Evolutionary conservation across 2,329 filamentous ascomycete species (phyloP).

Genomic region (Aspergillus pseudoterreus): DNA sequence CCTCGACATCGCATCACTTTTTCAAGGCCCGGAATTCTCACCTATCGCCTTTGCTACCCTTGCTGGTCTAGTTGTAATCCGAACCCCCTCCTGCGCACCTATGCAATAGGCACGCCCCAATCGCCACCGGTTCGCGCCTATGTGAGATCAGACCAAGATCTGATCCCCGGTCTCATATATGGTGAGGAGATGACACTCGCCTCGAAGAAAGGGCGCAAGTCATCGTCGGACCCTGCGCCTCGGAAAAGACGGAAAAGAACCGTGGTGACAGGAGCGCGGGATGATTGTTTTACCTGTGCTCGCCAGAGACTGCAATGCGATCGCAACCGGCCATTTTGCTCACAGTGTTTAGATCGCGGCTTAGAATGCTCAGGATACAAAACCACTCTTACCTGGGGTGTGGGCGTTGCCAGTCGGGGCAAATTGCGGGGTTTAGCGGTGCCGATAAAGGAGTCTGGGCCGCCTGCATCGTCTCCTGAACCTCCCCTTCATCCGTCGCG

Average conservation of each 20-base stretch:
- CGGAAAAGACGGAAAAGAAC: conserved; percentile 79
- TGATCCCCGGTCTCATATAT: too few species aligned
- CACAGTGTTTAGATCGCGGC: conserved; percentile 85
- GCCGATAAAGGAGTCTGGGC: conserved; percentile 51
- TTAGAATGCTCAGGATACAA: conserved; percentile 96
- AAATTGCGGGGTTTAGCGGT: conserved; percentile 88
- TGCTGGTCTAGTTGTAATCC: too few species aligned
- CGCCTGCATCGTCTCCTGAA: conserved; percentile 23
- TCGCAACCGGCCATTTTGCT: conserved; percentile 87
- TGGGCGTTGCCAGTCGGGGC: conserved; percentile 90
- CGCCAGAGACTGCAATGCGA: conserved; percentile 84
- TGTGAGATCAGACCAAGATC: too few species aligned
- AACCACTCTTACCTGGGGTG: conserved; percentile 93
- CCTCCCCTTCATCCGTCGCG: conserved; percentile 3
- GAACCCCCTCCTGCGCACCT: too few species aligned
- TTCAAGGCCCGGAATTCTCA: too few species aligned
- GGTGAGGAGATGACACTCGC: conserved; percentile 4
- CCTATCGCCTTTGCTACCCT: too few species aligned
- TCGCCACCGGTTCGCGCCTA: too few species aligned
- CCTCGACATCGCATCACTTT: too few species aligned
- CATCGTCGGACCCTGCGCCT: conserved; percentile 25
- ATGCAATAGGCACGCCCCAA: too few species aligned
- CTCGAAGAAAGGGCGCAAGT: conserved; percentile 24
- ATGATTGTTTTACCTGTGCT: conserved; percentile 92
- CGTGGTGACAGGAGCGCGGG: conserved; percentile 79